Evolutionary conservation across 2,329 filamentous ascomycete species (phyloP).

Genomic region (Phaeosphaeria sp.): DNA sequence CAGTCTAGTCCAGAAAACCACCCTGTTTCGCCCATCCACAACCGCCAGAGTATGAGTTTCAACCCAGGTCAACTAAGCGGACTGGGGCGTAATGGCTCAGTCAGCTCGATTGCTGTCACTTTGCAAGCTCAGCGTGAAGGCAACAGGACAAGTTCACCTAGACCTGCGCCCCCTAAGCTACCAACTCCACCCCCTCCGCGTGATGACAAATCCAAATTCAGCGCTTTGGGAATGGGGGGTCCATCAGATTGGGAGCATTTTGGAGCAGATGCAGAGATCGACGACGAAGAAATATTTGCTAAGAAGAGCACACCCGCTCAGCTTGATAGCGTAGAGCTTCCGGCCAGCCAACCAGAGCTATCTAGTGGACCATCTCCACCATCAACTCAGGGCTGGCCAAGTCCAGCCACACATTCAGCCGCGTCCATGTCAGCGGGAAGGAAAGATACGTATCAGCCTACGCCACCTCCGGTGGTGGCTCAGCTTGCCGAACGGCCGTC

Average conservation of each 20-base stretch:
- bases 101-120: conserved; percentile 42
- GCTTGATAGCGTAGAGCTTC: conserved; percentile 38
- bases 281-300: conserved; percentile 44
- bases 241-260: conserved; percentile 50
- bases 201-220: conserved; percentile 38
- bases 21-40: conserved; percentile 41
- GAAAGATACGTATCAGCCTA: conserved; percentile 39
- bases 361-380: conserved; percentile 30
- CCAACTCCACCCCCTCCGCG: conserved; percentile 34
- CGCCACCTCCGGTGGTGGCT: conserved; percentile 33
- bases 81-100: conserved; percentile 35
- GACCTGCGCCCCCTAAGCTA: conserved; percentile 20
- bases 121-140: conserved; percentile 33
- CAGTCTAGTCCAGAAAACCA: conserved; percentile 38
- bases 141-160: conserved; percentile 33
- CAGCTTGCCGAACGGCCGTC: conserved; percentile 21
- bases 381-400: conserved; percentile 39
- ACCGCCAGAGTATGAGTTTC: conserved; percentile 35
- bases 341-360: conserved; percentile 13
- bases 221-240: conserved; percentile 41
- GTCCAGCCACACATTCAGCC: conserved; percentile 33
- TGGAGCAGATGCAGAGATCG: conserved; percentile 40
- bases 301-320: conserved; percentile 31
- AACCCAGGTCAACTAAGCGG: conserved; percentile 18
- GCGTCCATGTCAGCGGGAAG: conserved; percentile 9